These are phyloP conservation scores for Clitoria ternatea DNA, from an alignment of 306 rosid genomes.

Conservation along the genomic window DNA sequence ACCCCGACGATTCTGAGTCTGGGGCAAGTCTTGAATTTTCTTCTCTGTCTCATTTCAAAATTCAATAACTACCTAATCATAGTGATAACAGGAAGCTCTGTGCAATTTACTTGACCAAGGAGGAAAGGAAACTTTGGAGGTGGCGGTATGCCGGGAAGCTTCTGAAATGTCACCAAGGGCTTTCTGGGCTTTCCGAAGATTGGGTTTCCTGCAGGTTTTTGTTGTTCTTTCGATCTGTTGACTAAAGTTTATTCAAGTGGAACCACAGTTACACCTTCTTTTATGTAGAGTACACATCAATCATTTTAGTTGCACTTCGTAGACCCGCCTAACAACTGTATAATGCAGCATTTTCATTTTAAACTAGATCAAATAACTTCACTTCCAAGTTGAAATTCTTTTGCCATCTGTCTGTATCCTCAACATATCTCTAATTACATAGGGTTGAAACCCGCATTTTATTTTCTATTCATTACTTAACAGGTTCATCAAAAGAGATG, in stretches of 20 bases:
- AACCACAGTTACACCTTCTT: background rate
- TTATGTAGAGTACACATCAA: background rate
- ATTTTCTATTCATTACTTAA: constrained; percentile 1
- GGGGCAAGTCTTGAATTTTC: constrained; percentile 43
- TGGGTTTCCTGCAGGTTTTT: constrained; percentile 76
- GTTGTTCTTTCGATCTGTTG: background rate
- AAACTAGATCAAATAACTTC: constrained; percentile 1
- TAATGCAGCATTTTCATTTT: background rate
- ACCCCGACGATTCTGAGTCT: constrained; percentile 58
- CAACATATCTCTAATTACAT: background rate
- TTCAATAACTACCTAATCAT: background rate
- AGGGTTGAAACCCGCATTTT: background rate
- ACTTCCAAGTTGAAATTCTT: background rate
- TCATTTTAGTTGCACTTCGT: background rate
- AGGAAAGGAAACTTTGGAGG: constrained; percentile 69
- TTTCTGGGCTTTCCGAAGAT: constrained; percentile 87
- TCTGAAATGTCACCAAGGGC: constrained; percentile 74
- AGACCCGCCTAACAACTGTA: background rate
- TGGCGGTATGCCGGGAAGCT: constrained; percentile 67
- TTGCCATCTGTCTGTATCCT: background rate
- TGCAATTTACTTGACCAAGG: constrained; percentile 68
- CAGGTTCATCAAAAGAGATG: constrained; percentile 64
- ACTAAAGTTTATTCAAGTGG: background rate
- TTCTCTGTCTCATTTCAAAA: background rate
- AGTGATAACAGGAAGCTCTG: constrained; percentile 47